Base-by-base conservation (phyloP, 805 yeast species). In the Ogataea parapolymorpha region DNA sequence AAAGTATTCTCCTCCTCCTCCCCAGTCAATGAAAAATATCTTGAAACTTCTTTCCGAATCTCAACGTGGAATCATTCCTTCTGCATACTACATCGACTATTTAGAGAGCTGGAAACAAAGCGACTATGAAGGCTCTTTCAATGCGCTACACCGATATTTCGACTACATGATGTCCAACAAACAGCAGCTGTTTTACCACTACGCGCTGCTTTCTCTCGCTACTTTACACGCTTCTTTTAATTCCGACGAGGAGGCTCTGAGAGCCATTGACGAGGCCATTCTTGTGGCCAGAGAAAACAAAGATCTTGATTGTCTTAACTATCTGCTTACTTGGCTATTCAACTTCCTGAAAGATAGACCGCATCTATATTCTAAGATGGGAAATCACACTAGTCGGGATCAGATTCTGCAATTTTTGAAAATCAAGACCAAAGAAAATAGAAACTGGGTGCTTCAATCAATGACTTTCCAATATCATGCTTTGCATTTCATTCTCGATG, bases 241-340 rank as follows among this genome's bases (percentile, higher is more conserved):
- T 22, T 79, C 80, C 41, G 74, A 75, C 47, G 72, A 71, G 10
- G 82, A 82, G 44, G 95, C 96, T 0, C 58, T 87, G 11, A 72
- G 82, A 48, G 82, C 95, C 1, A 84, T 88, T 7, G 87, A 84
- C 47, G 96, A 89, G 58, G 93, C 96, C 0, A 83, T 88, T 2
- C 71, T 84, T 6, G 88, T 89, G 3, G 96, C 96, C 0, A 68
- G 96, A 50, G 96, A 89, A 53, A 82, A 83, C 51, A 80, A 80
- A 46, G 96, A 90, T 59, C 71, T 77, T 41, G 68, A 72, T 11
- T 85, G 95, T 18, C 68, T 88, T 30, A 82, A 85, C 20, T 80
- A 80, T 50, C 72, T 88, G 12, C 65, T 88, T 36, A 72, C 87
- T 8, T 84, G 93, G 89, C 66, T 87, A 1, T 79, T 80, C 49